Conservation (phyloP, 768 basidiomycete genomes). For the Phlebiopsis flavidoalba region DNA sequence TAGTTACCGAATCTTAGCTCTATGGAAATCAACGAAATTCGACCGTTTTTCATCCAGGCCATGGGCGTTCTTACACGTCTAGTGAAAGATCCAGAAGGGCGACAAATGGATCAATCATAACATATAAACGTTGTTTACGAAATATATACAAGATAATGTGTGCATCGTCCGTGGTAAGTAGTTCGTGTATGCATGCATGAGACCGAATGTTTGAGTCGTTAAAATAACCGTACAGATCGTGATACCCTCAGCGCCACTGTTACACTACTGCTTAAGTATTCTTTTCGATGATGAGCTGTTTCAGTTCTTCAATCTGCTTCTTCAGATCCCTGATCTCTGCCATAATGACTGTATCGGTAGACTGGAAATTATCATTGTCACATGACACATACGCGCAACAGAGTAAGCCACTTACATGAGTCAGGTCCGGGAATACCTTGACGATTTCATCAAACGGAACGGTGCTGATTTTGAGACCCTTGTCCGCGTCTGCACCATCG, state of each 20-base stretch:
- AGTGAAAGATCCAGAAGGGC: conserved; percentile 21
- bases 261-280: not conserved
- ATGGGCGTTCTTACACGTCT: conserved; percentile 72
- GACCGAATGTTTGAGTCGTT: too few species aligned
- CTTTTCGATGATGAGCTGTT: conserved; percentile 28
- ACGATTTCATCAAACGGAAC: conserved; percentile 67
- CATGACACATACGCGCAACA: not conserved
- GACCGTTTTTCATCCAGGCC: conserved; percentile 80
- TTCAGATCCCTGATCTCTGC: conserved; percentile 58
- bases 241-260: not conserved
- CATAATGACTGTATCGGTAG: conserved; percentile 62
- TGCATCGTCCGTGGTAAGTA: not conserved
- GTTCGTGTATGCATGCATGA: not conserved
- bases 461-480: conserved; percentile 62
- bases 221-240: not conserved
- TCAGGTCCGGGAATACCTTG: conserved; percentile 67
- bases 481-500: conserved; percentile 45
- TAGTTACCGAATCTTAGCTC: conserved; percentile 83
- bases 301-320: conserved; percentile 32
- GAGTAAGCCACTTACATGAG: conserved; percentile 44
- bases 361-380: conserved; percentile 34
- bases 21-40: conserved; percentile 93
- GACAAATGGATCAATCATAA: conserved; percentile 4
- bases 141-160: not conserved
- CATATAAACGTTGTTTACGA: not conserved